A percentile compares a stretch with the other conserved stretches of the same genome.
These are phyloP conservation scores for Chaetoceros tenuissimus DNA, from an alignment of 108 stramenopile species.

Conservation along the genomic window DNA sequence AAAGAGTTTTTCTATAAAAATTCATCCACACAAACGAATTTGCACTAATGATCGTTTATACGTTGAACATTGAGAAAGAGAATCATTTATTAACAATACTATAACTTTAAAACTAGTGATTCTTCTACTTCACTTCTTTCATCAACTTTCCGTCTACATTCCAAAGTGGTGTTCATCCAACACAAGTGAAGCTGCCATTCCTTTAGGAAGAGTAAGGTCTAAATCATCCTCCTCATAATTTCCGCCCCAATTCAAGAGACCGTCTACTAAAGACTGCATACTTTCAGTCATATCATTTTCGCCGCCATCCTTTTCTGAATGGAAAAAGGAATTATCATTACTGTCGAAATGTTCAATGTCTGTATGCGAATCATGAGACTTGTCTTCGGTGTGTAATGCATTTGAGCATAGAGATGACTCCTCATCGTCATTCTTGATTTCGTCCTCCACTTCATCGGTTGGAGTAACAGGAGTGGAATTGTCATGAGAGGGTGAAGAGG, in stretches of 20 bases:
- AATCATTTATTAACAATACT: too few species aligned
- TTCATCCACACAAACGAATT: too few species aligned
- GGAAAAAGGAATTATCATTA: background rate
- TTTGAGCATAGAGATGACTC: background rate
- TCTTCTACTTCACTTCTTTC: background rate
- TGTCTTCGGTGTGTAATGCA: background rate
- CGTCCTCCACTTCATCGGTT: background rate
- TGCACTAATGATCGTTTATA: too few species aligned
- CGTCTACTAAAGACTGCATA: slow-evolving; percentile 87
- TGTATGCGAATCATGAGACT: background rate
- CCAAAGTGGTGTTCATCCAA: slow-evolving; percentile 29
- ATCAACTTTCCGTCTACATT: background rate
- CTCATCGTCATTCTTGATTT: background rate
- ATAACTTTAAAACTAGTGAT: too few species aligned
- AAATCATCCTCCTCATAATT: slow-evolving; percentile 46
- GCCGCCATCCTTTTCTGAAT: background rate
- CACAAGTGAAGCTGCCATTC: slow-evolving; percentile 54
- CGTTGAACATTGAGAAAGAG: too few species aligned
- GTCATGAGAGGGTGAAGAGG: background rate
- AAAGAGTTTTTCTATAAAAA: slow-evolving; percentile 24
- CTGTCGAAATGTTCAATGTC: slow-evolving; percentile 6
- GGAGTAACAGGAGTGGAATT: background rate
- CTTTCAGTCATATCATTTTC: slow-evolving; percentile 47
- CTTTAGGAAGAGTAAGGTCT: slow-evolving; percentile 40
- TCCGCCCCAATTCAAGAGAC: slow-evolving; percentile 79